Percentiles rank a stretch among this genome's conserved stretches.
Conservation (phyloP, 148 eudicot genomes). For the Chenopodium berlandieri region DNA sequence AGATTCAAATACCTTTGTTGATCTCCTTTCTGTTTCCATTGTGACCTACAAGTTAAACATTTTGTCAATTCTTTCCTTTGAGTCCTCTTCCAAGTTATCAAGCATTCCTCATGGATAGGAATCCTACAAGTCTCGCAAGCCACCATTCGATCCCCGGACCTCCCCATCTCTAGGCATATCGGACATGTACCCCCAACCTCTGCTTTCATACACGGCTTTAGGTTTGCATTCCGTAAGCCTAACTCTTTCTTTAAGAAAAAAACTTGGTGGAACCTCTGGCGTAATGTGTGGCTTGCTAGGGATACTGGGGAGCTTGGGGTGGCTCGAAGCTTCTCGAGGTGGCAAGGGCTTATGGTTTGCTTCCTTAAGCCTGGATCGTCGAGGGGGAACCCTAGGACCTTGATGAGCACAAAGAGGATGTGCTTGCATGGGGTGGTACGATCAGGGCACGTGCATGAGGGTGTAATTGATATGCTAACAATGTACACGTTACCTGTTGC, state of each 20-base stretch:
- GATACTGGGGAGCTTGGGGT: slow-evolving; percentile 41
- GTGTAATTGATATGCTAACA: slow-evolving; percentile 48
- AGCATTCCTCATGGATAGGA: slow-evolving; percentile 69
- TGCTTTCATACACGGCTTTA: slow-evolving; percentile 21
- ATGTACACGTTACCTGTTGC: slow-evolving; percentile 82
- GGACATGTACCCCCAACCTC: slow-evolving; percentile 64
- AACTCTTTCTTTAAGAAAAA: slow-evolving; percentile 35
- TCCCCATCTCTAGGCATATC: slow-evolving; percentile 68
- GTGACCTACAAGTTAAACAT: slow-evolving; percentile 80
- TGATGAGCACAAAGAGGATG: slow-evolving; percentile 62
- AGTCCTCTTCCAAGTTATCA: slow-evolving; percentile 71
- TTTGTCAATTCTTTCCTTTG: slow-evolving; percentile 50
- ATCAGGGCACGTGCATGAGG: slow-evolving; percentile 81
- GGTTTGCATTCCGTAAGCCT: slow-evolving; percentile 5
- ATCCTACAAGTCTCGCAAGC: slow-evolving; percentile 72
- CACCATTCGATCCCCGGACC: slow-evolving; percentile 43
- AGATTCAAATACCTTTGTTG: slow-evolving; percentile 60
- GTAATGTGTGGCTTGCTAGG: slow-evolving; percentile 40
- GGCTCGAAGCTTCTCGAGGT: slow-evolving; percentile 48
- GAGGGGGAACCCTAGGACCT: slow-evolving; percentile 36
- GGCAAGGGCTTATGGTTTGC: slow-evolving; percentile 51
- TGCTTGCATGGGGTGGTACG: slow-evolving; percentile 77
- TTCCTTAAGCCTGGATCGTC: slow-evolving; percentile 51
- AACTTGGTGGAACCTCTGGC: slow-evolving; percentile 62
- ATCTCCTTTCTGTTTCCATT: slow-evolving; percentile 43